Conservation (phyloP, 2,329 filamentous ascomycete species). For the Mycosphaerella arachidis region DNA sequence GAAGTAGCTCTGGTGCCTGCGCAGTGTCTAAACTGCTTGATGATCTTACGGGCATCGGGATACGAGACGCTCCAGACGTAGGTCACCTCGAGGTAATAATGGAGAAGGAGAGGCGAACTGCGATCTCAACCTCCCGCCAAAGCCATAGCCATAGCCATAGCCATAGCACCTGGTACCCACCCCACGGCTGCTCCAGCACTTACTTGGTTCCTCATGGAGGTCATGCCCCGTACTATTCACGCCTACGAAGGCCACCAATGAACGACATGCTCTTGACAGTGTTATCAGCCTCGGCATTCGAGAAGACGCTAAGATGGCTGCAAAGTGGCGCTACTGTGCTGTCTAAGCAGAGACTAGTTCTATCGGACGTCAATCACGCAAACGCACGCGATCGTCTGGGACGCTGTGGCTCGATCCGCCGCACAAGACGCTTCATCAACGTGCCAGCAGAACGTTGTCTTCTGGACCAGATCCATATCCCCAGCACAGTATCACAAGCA, state of each 20-base stretch:
- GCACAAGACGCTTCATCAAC: not conserved
- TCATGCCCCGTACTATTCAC: not conserved
- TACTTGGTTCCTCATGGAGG: not conserved
- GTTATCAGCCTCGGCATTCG: not conserved
- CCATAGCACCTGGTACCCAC: not conserved
- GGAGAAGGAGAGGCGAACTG: not conserved
- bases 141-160: not conserved
- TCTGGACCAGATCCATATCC: not conserved
- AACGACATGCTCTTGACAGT: not conserved
- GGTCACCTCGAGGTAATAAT: not conserved
- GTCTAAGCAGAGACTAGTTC: not conserved
- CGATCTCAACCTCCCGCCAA: not conserved
- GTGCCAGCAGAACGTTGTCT: not conserved
- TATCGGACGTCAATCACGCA: not conserved
- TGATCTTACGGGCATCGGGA: not conserved
- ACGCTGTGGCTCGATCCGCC: not conserved
- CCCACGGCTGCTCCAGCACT: not conserved
- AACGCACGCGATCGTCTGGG: not conserved
- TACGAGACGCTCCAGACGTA: not conserved
- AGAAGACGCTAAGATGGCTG: not conserved
- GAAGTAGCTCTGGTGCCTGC: not conserved
- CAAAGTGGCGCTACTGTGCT: not conserved
- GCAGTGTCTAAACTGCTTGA: not conserved
- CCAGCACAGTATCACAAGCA: too few species aligned
- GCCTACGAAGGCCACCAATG: not conserved